Base-by-base conservation (phyloP, 2,329 filamentous ascomycete species). In the Cladosporium sp. region DNA sequence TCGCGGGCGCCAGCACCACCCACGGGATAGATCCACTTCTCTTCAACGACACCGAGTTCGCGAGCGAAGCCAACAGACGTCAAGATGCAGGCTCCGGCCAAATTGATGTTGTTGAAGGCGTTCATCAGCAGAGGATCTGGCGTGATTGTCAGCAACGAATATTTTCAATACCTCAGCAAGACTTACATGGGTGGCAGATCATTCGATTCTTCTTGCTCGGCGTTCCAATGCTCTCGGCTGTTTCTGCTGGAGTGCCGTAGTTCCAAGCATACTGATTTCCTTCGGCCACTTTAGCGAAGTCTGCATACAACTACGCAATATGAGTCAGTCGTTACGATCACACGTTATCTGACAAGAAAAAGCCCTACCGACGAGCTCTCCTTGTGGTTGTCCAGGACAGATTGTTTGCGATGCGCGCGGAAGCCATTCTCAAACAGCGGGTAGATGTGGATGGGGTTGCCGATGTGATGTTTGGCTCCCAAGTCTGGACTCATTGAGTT, bases 121-220 rank as follows among this genome's bases (percentile, higher is more conserved):
- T 91, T 91, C 88, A 90, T 90, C 11, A 90, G 76, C 0, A 91
- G 78, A 0, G 88, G 87, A 76, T 90, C 87, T 90, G 44, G 21
- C 1, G 28, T n/a, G 6, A 4, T 34, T 15, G 57, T 54, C 51
- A 59, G 49, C n/a, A 55, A 24, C n/a, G 4, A 10, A 3, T 24
- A n/a, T 30, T 3, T 3, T 4, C 54, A 30, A 54, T 5, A 36
- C 34, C n/a, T 10, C 28, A 34, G 6, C 41, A 52, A 8, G 12
- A 76, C 83, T 64, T 75, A 89, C 88, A 91, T 15, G 89, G 88
- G 59, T 82, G 85, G 72, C 87, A 90, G 64, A 91, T 90, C 84
- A 90, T 88, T 21, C 88, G 79, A 70, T 90, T 91, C 69, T 79
- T 84, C 71, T 81, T 80, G 0, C 81, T 81, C 1, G 88, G 79